Base-by-base conservation (phyloP, 1,284 basidiomycete species). In the Agroathelia rolfsii region DNA sequence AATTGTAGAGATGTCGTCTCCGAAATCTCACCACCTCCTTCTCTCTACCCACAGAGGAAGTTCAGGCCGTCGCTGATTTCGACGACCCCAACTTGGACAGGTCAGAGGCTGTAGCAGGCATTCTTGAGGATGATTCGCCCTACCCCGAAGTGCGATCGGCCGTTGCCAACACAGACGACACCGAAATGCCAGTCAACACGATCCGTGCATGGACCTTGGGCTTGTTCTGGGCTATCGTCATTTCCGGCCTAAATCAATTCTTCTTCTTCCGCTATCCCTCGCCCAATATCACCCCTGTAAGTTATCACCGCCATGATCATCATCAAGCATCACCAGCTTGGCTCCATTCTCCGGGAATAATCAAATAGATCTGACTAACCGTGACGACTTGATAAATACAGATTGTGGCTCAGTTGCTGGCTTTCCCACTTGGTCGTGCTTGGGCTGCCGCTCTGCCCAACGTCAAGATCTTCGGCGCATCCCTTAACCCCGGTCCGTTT, bases 111-210 rank as follows among this genome's bases (percentile, higher is more conserved):
- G 20, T 30, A 11, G 28, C 12, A 9, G 28, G 25, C 5, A 27
- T 27, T 27, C 25, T 30, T 16, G 62, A 65, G 37, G 66, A 72
- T 40, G 69, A 71, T 34, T 69, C 64, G 32, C 73, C 73, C 9
- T 76, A 76, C 45, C 70, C 71, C 6, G 72, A 75, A 44, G 74
- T 76, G 13, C 65, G 74, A 18, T 71, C 71, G 20, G 69, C 69
- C 15, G 72, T 75, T 13, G 62, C 67, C 23, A 68, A 72, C 42
- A 64, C 61, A 11, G 72, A 76, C 44, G 72, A 76, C 45, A 59
- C 61, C 12, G 49, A 56, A 25, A 68, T 74, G 65, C 71, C 71
- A 4, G 58, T 54, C n/a, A 55, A 61, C 9, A 76, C 73, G 5
- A 44, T 75, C 38, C 63, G 74, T 18, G 59, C 66, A 11, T 76